Percentiles rank a stretch among this genome's conserved stretches.
Conservation (phyloP, 2,329 filamentous ascomycete species). For the Talaromyces rugulosus region DNA sequence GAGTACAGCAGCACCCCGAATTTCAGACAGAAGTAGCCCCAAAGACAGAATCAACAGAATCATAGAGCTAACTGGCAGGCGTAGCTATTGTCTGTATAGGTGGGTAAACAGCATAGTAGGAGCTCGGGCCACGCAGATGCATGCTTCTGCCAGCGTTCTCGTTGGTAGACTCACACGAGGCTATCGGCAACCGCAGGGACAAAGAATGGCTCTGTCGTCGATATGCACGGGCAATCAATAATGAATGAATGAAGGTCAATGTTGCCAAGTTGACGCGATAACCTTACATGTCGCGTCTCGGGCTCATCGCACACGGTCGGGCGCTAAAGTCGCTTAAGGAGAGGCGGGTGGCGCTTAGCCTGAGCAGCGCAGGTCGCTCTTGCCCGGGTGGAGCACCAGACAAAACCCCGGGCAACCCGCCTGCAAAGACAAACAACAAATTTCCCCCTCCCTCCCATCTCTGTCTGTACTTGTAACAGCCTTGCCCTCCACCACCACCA, state of each 20-base stretch:
- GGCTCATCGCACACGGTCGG: neutral
- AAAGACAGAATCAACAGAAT: neutral
- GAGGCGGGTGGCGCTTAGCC: slow-evolving; percentile 20
- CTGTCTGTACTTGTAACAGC: neutral
- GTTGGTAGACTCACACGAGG: neutral
- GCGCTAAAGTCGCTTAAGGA: slow-evolving; percentile 23
- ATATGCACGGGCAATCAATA: neutral
- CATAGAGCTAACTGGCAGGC: neutral
- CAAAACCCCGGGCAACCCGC: slow-evolving; percentile 10
- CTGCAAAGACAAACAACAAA: slow-evolving; percentile 13
- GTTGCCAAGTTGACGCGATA: neutral
- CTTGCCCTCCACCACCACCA: neutral
- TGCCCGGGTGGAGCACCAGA: neutral
- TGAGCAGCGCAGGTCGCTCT: neutral
- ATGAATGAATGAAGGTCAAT: neutral
- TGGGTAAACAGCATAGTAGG: neutral
- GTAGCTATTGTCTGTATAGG: neutral
- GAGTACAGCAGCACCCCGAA: neutral
- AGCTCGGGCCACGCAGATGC: neutral
- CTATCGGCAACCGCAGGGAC: neutral
- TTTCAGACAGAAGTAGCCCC: neutral
- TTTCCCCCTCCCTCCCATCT: neutral
- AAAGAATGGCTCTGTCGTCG: neutral
- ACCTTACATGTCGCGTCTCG: neutral
- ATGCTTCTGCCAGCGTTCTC: neutral